phyloP scores from a whole-genome alignment of 2,329 filamentous ascomycete genomes.

The Aspergillus brunneoviolaceus region DNA sequence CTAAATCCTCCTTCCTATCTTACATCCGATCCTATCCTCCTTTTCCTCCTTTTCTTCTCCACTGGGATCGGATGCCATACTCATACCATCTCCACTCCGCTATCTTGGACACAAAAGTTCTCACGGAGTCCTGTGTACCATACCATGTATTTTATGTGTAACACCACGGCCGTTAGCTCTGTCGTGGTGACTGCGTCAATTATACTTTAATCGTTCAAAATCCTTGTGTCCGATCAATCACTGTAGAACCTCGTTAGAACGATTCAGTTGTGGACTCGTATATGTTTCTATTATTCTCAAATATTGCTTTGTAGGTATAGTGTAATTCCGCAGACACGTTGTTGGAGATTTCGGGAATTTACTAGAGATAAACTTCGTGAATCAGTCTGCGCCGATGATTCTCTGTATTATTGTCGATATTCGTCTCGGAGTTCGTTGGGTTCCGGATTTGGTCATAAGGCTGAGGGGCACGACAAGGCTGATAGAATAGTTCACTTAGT shows the following conservation, averaged over 20 bases:
- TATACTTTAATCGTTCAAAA: slow-evolving; percentile 17
- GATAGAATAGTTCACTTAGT: neutral
- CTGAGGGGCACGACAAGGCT: slow-evolving; percentile 1
- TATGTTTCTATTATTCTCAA: no score
- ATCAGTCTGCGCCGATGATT: no score
- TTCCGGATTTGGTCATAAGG: neutral
- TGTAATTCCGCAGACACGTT: no score
- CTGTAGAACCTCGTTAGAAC: no score
- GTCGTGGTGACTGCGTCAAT: slow-evolving; percentile 14
- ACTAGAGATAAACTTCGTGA: no score
- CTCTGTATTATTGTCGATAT: no score
- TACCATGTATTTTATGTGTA: slow-evolving; percentile 24
- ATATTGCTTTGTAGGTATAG: no score
- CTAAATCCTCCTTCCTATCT: slow-evolving; percentile 11
- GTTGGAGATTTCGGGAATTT: no score
- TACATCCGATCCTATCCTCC: slow-evolving; percentile 5
- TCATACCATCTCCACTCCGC: slow-evolving; percentile 28
- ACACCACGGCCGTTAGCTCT: neutral
- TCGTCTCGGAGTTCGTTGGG: neutral
- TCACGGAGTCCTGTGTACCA: slow-evolving; percentile 28
- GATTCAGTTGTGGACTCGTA: no score
- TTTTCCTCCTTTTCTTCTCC: slow-evolving; percentile 5
- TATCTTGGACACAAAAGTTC: slow-evolving; percentile 25
- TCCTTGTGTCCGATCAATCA: neutral
- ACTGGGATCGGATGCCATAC: slow-evolving; percentile 10